Percentiles rank a stretch among this genome's conserved stretches.
phyloP scores from a whole-genome alignment of 75 land plant genomes.

The Ceratopteris richardii region DNA sequence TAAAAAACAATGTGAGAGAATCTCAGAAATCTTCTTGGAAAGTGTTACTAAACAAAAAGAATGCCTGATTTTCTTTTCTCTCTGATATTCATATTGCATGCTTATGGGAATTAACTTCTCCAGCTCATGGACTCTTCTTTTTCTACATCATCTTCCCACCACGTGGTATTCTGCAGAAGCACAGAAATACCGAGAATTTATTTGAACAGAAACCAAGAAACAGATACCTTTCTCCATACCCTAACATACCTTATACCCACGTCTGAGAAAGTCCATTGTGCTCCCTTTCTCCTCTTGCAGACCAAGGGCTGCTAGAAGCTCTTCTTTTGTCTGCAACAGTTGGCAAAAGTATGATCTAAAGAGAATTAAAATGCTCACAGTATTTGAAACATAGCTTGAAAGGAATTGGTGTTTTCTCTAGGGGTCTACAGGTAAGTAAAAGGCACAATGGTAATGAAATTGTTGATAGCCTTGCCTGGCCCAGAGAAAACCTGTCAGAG shows the following conservation, averaged over 20 bases:
- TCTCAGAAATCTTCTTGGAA: too few relatives aligned
- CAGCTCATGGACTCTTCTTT: constrained; percentile 69
- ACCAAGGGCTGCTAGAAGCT: constrained; percentile 80
- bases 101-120: constrained; percentile 78
- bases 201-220: not conserved
- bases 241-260: constrained; percentile 81
- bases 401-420: too few relatives aligned
- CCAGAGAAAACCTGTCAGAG: constrained; percentile 70
- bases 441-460: too few relatives aligned
- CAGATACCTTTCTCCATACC: constrained; percentile 1
- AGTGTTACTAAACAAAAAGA: too few relatives aligned
- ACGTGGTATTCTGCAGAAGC: constrained; percentile 85
- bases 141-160: constrained; percentile 97
- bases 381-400: not conserved
- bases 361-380: not conserved
- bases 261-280: constrained; percentile 77
- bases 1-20: too few relatives aligned
- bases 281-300: constrained; percentile 94
- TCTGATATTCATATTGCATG: too few relatives aligned
- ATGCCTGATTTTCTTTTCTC: too few relatives aligned
- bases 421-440: too few relatives aligned
- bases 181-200: not conserved
- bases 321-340: constrained; percentile 76
- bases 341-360: not conserved
- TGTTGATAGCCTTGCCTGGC: constrained; percentile 38